Evolutionary conservation across 2,329 filamentous ascomycete genomes (phyloP).

Genomic region (Pseudogymnoascus sp.): DNA sequence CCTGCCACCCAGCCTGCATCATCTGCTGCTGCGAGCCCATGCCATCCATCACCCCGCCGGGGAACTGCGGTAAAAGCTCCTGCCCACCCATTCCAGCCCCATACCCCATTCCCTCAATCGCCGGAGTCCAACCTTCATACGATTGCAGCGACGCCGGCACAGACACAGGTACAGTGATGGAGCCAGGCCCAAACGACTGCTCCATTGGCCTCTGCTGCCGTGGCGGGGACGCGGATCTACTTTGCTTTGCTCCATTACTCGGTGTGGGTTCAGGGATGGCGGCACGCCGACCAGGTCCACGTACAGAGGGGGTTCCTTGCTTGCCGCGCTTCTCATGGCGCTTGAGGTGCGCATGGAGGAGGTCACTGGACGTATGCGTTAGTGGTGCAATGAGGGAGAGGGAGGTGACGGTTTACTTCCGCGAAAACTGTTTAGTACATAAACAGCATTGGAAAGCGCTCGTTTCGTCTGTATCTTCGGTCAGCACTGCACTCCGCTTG

Average conservation of each 20-base stretch:
- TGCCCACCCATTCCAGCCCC: background rate
- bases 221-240: background rate
- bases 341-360: slow-evolving; percentile 21
- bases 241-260: background rate
- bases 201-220: background rate
- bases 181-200: background rate
- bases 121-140: background rate
- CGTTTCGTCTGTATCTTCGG: slow-evolving; percentile 17
- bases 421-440: slow-evolving; percentile 20
- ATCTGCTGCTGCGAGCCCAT: background rate
- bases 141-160: background rate
- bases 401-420: slow-evolving; percentile 17
- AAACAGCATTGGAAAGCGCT: slow-evolving; percentile 20
- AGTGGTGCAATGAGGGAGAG: background rate
- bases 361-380: slow-evolving; percentile 16
- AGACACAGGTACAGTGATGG: background rate
- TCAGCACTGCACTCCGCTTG: background rate
- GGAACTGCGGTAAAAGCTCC: background rate
- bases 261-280: background rate
- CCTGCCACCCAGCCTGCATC: background rate
- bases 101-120: background rate
- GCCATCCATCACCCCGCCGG: background rate
- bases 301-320: background rate
- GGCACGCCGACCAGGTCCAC: background rate
- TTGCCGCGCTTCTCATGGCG: slow-evolving; percentile 16